A percentile compares a stretch with the other conserved stretches of the same genome.
These are phyloP conservation scores for Curvularia verruculosa DNA, from an alignment of 2,329 filamentous ascomycete species.

Conservation along the genomic window DNA sequence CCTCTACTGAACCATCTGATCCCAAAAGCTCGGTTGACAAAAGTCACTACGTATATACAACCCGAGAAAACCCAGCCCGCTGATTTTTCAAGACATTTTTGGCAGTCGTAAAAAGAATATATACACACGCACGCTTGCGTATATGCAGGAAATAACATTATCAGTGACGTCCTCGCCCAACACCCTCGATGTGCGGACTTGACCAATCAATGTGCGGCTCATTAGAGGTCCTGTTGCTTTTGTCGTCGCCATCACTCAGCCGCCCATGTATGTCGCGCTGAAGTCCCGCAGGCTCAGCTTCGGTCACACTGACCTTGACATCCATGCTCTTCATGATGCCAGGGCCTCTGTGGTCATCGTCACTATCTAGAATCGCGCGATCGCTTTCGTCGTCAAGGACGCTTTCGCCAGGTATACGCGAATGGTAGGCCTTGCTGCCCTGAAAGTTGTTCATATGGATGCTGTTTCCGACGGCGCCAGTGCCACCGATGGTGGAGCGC, in stretches of 20 bases:
- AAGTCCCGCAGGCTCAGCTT: background rate
- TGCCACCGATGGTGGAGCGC: slow-evolving; percentile 2
- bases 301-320: slow-evolving; percentile 29
- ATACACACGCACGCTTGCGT: background rate
- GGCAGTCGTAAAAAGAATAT: background rate
- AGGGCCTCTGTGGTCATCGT: slow-evolving; percentile 23
- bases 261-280: background rate
- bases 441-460: slow-evolving; percentile 24
- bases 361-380: slow-evolving; percentile 31
- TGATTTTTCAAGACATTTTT: background rate
- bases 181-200: background rate
- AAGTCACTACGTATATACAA: background rate
- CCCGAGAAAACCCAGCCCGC: background rate
- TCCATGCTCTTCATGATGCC: slow-evolving; percentile 36
- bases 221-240: background rate
- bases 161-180: background rate
- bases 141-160: background rate
- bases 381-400: slow-evolving; percentile 37
- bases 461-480: background rate
- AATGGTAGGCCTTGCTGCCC: slow-evolving; percentile 30
- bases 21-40: background rate
- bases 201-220: background rate
- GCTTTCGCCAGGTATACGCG: slow-evolving; percentile 28
- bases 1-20: background rate
- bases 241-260: background rate